Evolutionary conservation across 495 filamentous ascomycete species (phyloP), one percentile per base, ranked within the genome.

Genomic region (Aspergillus conjunctus): DNA sequence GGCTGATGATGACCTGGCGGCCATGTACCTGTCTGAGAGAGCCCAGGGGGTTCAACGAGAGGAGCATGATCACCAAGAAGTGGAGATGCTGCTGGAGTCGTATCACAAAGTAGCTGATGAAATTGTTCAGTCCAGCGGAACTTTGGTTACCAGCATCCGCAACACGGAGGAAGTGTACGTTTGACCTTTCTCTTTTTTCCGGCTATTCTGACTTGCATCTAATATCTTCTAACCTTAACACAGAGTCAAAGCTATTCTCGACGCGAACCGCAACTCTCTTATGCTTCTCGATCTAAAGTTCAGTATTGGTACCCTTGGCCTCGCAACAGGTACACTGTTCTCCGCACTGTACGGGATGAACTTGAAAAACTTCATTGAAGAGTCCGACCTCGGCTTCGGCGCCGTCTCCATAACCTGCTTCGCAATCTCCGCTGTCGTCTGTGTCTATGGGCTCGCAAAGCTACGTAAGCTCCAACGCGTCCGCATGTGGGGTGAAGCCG

Each of bases 331-430:
- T 32, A 96, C 95, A 51, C 92, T 98, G 68, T 84, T 96, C 69
- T 94, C 94, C 30, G 92, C 91, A n/a, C 86, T 98, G 12, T 98
- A 98, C 79, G 94, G 94, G 65, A 97, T 97, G 93, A 98, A 98
- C 76, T 80, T 98, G 62, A 95, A 96, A 70, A 98, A 98, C 74
- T 98, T 98, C 73, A 88, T 98, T 63, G 94, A 98, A 78, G 94
- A 98, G 73, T 91, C 90, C n/a, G 86, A 91, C 72, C 80, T 92
- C 67, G 94, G 93, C 10, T 97, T 98, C 72, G 78, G 81, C 30
- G 85, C 82, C 45, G 87, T 98, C 61, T 90, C 87, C 4, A 79
- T 73, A 14, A 80, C 82, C 63, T 93, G 88, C 57, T 81, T 90
- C 58, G 74, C 88, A 52, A 87, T 94, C 73, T 89, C 88, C 14